A percentile compares a stretch with the other conserved stretches of the same genome.
Conservation (phyloP, 2,329 filamentous ascomycete genomes). For the Cryphonectria parasitica region DNA sequence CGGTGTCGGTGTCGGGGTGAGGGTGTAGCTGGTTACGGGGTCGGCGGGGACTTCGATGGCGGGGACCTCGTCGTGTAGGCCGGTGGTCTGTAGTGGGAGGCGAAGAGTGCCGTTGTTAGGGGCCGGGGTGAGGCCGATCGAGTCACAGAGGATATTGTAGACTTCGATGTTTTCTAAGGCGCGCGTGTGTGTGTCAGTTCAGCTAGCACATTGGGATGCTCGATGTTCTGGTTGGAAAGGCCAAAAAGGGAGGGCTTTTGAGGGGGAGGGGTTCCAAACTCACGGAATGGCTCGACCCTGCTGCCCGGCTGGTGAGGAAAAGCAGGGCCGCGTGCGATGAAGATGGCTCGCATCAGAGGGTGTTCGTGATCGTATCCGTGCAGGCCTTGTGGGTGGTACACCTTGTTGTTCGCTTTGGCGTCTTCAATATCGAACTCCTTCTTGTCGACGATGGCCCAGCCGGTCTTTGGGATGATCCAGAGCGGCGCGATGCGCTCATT, state of each 20-base stretch:
- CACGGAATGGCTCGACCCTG: conserved; percentile 79
- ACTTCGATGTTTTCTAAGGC: conserved; percentile 84
- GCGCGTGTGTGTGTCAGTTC: conserved; percentile 21
- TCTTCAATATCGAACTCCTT: conserved; percentile 76
- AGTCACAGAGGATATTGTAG: conserved; percentile 94
- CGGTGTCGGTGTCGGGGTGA: conserved; percentile 11
- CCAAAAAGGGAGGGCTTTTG: neutral
- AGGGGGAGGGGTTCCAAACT: conserved; percentile 43
- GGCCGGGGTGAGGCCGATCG: conserved; percentile 70
- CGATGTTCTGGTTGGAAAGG: too few species aligned
- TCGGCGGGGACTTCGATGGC: conserved; percentile 57
- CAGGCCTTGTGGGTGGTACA: conserved; percentile 81
- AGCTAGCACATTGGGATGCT: neutral
- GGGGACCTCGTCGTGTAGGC: conserved; percentile 60
- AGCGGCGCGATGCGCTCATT: conserved; percentile 91
- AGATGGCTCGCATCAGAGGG: conserved; percentile 94
- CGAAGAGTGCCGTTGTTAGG: conserved; percentile 88
- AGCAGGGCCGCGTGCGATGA: conserved; percentile 87
- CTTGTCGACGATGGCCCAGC: conserved; percentile 87
- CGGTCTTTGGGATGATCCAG: conserved; percentile 90
- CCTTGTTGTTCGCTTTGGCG: conserved; percentile 63
- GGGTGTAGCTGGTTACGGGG: conserved; percentile 44
- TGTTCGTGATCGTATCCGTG: conserved; percentile 97
- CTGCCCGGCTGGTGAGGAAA: conserved; percentile 87
- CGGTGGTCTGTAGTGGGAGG: conserved; percentile 67